Conservation (phyloP, 1,284 basidiomycete genomes). For the Papiliotrema fonsecae region DNA sequence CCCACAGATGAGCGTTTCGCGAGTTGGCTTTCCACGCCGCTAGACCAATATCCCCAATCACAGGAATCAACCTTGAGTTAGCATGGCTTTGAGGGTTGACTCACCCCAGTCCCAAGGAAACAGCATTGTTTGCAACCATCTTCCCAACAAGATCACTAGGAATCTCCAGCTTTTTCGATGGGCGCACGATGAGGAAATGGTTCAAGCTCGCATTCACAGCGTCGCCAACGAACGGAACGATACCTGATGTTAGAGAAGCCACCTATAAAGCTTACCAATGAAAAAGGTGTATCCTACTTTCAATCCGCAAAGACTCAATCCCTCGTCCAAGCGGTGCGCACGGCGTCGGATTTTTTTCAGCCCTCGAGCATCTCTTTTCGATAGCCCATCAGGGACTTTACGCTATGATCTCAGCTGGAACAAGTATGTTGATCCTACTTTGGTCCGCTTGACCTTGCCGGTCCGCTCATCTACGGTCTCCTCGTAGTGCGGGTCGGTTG, state of each 20-base stretch:
- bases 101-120: constrained; percentile 64
- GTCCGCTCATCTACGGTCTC: constrained; percentile 57
- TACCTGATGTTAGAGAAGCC: constrained; percentile 21
- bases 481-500: constrained; percentile 76
- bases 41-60: constrained; percentile 71
- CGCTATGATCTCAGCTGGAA: constrained; percentile 52
- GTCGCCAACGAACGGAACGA: constrained; percentile 45
- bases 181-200: constrained; percentile 72
- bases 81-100: constrained; percentile 3
- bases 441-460: constrained; percentile 64
- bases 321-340: constrained; percentile 88
- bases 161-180: constrained; percentile 60
- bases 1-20: constrained; percentile 62
- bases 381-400: constrained; percentile 69
- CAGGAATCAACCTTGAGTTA: constrained; percentile 56
- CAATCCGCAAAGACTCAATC: constrained; percentile 75
- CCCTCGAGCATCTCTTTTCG: constrained; percentile 68
- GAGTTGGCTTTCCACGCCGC: constrained; percentile 82
- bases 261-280: constrained; percentile 52
- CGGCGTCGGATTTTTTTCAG: constrained; percentile 67
- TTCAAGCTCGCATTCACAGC: constrained; percentile 51
- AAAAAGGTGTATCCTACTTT: constrained; percentile 81
- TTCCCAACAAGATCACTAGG: constrained; percentile 63
- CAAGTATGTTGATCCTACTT: constrained; percentile 53
- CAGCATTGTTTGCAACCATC: constrained; percentile 75